Base-by-base conservation (phyloP, 2,329 filamentous ascomycete genomes). In the Teratosphaeria gauchensis region DNA sequence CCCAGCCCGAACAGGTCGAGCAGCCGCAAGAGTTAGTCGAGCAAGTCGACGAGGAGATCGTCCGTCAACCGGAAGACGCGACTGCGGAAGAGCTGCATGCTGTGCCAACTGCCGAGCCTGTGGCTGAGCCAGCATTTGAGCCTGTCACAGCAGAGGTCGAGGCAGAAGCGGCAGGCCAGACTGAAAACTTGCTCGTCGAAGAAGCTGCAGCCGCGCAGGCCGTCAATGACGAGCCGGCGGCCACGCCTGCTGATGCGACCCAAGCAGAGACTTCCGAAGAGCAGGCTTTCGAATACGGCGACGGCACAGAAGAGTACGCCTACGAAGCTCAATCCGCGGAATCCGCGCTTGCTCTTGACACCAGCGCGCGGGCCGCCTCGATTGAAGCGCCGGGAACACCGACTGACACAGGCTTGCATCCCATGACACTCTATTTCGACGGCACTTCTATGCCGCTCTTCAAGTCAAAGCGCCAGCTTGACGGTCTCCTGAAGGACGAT, bases 371-470 rank as follows among this genome's bases (percentile, higher is more conserved):
- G 12, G 30, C 30, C 16, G 31, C 42, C 6, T 33, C 30, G 7
- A 12, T n/a, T 31, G 70, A 72, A 38, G 65, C 59, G 9, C 68
- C 68, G 33, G 64, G 63, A 12, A 69, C 71, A 19, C 71, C 70
- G 2, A 73, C 71, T 51, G 69, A 72, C 55, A 72, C 69, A 35
- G 71, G 71, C 21, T 60, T 73, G 33, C 71, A 81, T 68, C 76
- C 79, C 53, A 76, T 84, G 19, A 77, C 77, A 48, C 76, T 86
- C 19, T 67, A 77, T n/a, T 86, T 84, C 65, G 76, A 79, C 60
- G 78, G 77, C 14, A 75, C 74, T 55, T 78, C 82, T 57, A 82
- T 84, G 61, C 81, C 78, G 14, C 70, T 86, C 7, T 86, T 86
- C 65, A 81, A 82, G 38, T 82, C 80, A 2, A 73, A 74, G 24